Base-by-base conservation (phyloP, 176 grass and related monocot genomes). In the Carex cristatella region DNA sequence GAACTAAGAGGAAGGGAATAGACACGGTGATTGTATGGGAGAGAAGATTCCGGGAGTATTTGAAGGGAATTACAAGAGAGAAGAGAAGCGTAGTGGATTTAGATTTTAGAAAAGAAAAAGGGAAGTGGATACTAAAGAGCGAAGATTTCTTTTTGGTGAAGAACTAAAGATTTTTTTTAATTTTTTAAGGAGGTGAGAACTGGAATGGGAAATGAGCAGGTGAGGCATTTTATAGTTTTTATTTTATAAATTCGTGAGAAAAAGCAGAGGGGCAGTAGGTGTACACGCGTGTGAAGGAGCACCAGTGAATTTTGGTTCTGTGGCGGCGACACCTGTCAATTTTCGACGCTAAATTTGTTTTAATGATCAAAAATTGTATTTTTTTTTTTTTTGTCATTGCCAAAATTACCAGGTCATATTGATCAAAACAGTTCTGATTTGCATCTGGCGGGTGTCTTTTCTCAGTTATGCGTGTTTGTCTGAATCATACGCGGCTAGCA, bases 31-130 rank as follows among this genome's bases (percentile, higher is more conserved):
- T 55, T 65, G 70, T 84, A 75, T 85, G 82, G 67, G 49, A 60
- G 66, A 83, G 85, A 81, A 75, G 86, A 87, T 92, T 88, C 81
- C 51, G 60, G 62, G 76, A 85, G 86, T 76, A 65, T 83, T 27
- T 38, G 5, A 62, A 58, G 48, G 30, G 28, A 63, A 71, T 61
- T 62, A 7, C 53, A 87, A 27, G 15, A n/a, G 18, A 49, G 31
- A 54, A 9, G 7, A 28, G 10, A 14, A 13, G 77, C 40, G 49
- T 15, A 3, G 57, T 27, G 83, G 38, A 12, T 19, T 2, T 42
- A 59, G 42, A 31, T n/a, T 16, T 35, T 35, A 32, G 73, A 77
- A 64, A 55, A 40, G 53, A 37, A 62, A 31, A 63, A 28, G 5
- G n/a, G 13, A 49, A 62, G 14, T 61, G 16, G 28, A 8, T 16